phyloP scores from a whole-genome alignment of 805 yeast genomes.

The Candida tallmaniae region DNA sequence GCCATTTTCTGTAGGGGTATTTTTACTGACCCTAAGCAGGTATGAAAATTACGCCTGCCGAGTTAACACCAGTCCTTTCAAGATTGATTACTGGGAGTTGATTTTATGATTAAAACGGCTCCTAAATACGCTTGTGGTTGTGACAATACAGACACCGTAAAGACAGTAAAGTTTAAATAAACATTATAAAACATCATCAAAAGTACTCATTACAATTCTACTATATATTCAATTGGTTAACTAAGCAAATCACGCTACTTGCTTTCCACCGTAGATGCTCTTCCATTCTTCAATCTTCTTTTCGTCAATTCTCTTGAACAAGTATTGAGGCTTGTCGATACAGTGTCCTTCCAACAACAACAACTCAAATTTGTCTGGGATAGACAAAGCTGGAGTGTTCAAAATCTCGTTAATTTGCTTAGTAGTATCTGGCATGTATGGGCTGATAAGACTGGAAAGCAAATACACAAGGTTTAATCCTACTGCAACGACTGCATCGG shows the following conservation, averaged over 20 bases:
- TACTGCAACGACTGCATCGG: constrained; percentile 90
- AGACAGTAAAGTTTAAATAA: no score
- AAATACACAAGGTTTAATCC: constrained; percentile 86
- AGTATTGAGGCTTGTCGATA: constrained; percentile 85
- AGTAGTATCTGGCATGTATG: constrained; percentile 87
- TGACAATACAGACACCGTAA: no score
- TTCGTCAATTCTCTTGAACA: constrained; percentile 90
- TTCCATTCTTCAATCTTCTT: constrained; percentile 86
- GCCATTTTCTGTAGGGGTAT: no score
- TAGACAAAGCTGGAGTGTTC: constrained; percentile 74
- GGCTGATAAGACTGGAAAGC: constrained; percentile 76
- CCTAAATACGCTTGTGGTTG: no score
- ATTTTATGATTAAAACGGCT: no score
- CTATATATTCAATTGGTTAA: no score
- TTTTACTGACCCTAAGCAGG: no score
- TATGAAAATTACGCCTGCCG: no score
- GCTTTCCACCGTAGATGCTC: constrained; percentile 77
- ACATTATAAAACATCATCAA: no score
- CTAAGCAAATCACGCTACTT: constrained; percentile 20
- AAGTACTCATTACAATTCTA: no score
- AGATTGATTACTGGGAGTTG: no score
- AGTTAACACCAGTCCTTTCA: no score
- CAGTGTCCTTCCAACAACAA: constrained; percentile 76
- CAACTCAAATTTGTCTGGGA: constrained; percentile 70
- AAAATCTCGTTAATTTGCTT: constrained; percentile 68